Evolutionary conservation across 768 basidiomycete species (phyloP), one percentile per base, ranked within the genome.

Genomic region (Boletus subcaerulescens): DNA sequence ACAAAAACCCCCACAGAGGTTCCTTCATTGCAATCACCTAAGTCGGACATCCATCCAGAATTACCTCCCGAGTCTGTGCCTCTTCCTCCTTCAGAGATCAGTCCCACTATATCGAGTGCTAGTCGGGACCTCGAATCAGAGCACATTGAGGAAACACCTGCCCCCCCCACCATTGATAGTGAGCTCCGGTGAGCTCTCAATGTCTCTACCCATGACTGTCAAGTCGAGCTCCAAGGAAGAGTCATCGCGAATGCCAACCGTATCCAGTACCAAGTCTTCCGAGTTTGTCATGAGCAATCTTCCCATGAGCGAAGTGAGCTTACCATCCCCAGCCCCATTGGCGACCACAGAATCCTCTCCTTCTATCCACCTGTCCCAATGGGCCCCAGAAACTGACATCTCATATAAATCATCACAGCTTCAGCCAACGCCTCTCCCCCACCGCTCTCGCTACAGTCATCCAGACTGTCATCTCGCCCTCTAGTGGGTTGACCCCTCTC

Each of bases 321-420:
- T 72, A 5, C 66, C 65, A 14, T 73, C 73, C 3, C 69, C 72
- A 4, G 65, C 66, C 2, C 74, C 77, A 18, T 71, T 65, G 56
- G 61, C 57, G 10, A 65, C 57, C n/a, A 60, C 65, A 66, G 18
- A 79, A 72, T 56, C 77, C 64, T 56, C 72, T 48, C 63, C 77
- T 48, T 71, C 77, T 39, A 57, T 79, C 54, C 68, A 72, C 45
- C 71, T 72, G 52, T 75, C 78, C 42, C 60, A 74, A 24, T 91
- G 87, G 86, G 83, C 79, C 3, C 67, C 77, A 3, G 84, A 84
- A 61, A 86, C 84, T 0, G 83, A 89, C 50, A 65, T 76, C 11
- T 86, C 90, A 0, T 92, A 87, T 57, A 89, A 91, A 20, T 91
- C 91, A 0, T 87, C 88, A 1, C 72, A 87, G n/a, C 73, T 93